Evolutionary conservation across 2,329 filamentous ascomycete genomes (phyloP).

Genomic region (Chrysosphaeria jannelii): DNA sequence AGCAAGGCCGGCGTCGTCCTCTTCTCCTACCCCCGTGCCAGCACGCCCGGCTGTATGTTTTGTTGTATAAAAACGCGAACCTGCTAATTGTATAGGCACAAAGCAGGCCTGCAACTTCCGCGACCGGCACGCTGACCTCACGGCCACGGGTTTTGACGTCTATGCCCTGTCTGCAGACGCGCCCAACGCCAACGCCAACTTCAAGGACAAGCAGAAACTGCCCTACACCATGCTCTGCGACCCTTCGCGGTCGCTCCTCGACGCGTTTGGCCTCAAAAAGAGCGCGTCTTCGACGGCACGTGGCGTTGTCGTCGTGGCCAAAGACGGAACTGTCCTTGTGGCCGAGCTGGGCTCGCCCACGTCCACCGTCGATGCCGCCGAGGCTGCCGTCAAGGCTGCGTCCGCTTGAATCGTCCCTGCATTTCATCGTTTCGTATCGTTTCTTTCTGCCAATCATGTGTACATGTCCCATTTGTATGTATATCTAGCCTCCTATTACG

Average conservation of each 20-base stretch:
- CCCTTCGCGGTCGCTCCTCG: constrained; percentile 39
- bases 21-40: constrained; percentile 89
- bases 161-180: constrained; percentile 75
- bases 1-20: constrained; percentile 69
- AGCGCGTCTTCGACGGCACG: constrained; percentile 39
- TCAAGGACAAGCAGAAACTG: constrained; percentile 73
- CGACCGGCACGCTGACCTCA: constrained; percentile 50
- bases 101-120: constrained; percentile 84
- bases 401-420: no score
- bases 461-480: no score
- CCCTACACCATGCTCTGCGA: constrained; percentile 78
- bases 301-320: constrained; percentile 68
- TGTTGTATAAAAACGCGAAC: constrained; percentile 2
- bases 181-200: constrained; percentile 73
- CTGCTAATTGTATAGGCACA: constrained; percentile 32
- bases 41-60: constrained; percentile 80
- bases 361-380: constrained; percentile 46
- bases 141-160: constrained; percentile 51
- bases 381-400: no score
- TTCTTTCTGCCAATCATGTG: no score
- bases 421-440: no score
- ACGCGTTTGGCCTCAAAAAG: constrained; percentile 75
- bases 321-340: constrained; percentile 42
- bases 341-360: constrained; percentile 47
- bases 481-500: no score